These are phyloP conservation scores for Acrasis kona DNA, from an alignment of 78 protist species.

Conservation along the genomic window DNA sequence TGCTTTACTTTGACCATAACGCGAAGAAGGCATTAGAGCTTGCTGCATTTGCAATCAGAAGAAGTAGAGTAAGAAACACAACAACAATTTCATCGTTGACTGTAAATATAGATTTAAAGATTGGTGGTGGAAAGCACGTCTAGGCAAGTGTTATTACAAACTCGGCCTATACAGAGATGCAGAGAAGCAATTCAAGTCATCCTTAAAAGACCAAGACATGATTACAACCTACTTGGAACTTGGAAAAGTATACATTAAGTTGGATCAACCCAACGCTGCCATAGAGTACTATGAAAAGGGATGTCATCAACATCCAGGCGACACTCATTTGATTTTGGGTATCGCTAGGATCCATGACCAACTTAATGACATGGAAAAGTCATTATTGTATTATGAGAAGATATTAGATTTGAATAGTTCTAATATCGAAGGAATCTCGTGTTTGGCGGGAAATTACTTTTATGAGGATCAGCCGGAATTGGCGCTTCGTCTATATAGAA, in stretches of 20 bases:
- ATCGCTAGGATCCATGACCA: slow-evolving; percentile 49
- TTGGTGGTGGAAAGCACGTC: slow-evolving; percentile 79
- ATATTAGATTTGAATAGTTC: slow-evolving; percentile 26
- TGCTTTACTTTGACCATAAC: slow-evolving; percentile 43
- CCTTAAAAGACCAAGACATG: slow-evolving; percentile 36
- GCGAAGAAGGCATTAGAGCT: slow-evolving; percentile 62
- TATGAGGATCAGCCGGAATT: slow-evolving; percentile 65
- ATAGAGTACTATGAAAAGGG: slow-evolving; percentile 22
- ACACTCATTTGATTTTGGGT: slow-evolving; percentile 13
- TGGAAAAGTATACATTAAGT: slow-evolving; percentile 31
- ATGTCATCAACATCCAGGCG: slow-evolving; percentile 27
- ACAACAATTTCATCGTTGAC: no score
- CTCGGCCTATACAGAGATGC: slow-evolving; percentile 67
- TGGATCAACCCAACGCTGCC: slow-evolving; percentile 65
- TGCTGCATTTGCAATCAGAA: slow-evolving; percentile 24
- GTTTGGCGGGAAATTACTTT: slow-evolving; percentile 53
- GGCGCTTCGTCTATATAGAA: slow-evolving; percentile 42
- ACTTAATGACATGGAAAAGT: slow-evolving; percentile 4
- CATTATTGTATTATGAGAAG: slow-evolving; percentile 6
- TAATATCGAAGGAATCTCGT: slow-evolving; percentile 68
- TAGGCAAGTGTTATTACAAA: slow-evolving; percentile 50
- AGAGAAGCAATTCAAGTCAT: slow-evolving; percentile 39
- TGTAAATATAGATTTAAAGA: slow-evolving; percentile 34
- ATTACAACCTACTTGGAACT: slow-evolving; percentile 35
- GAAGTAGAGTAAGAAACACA: no score